These are phyloP conservation scores for Cordia subcordata DNA, from an alignment of 257 asterid genomes.

Conservation along the genomic window DNA sequence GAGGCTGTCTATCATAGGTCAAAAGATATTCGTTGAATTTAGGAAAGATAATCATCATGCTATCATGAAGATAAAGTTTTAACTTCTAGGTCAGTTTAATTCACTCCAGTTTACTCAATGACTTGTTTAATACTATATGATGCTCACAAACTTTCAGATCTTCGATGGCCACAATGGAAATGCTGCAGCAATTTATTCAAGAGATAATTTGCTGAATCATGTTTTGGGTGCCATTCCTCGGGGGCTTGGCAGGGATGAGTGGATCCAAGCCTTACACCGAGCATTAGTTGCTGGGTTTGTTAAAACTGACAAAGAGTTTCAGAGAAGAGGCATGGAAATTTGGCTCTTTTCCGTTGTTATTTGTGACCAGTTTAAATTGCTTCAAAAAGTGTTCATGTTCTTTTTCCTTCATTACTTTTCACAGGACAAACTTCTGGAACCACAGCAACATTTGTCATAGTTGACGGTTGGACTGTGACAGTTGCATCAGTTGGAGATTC, in stretches of 20 bases:
- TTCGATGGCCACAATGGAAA: constrained; percentile 87
- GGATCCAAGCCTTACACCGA: constrained; percentile 84
- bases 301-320: constrained; percentile 84
- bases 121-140: neutral
- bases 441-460: constrained; percentile 73
- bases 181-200: constrained; percentile 68
- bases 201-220: constrained; percentile 52
- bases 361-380: neutral
- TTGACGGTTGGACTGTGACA: constrained; percentile 89
- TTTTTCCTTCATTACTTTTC: neutral
- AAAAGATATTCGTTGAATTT: no score
- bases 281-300: constrained; percentile 92
- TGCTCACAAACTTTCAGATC: constrained; percentile 30
- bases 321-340: constrained; percentile 54
- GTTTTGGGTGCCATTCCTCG: constrained; percentile 62
- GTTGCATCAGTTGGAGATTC: constrained; percentile 95
- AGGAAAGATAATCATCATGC: no score
- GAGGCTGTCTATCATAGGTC: no score
- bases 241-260: constrained; percentile 70
- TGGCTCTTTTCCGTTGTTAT: constrained; percentile 5
- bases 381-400: constrained; percentile 2
- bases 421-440: constrained; percentile 92
- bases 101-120: neutral
- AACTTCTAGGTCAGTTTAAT: neutral
- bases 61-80: no score